These are phyloP conservation scores for Crithidia sp. DNA, from an alignment of 208 protist genomes.

Conservation along the genomic window DNA sequence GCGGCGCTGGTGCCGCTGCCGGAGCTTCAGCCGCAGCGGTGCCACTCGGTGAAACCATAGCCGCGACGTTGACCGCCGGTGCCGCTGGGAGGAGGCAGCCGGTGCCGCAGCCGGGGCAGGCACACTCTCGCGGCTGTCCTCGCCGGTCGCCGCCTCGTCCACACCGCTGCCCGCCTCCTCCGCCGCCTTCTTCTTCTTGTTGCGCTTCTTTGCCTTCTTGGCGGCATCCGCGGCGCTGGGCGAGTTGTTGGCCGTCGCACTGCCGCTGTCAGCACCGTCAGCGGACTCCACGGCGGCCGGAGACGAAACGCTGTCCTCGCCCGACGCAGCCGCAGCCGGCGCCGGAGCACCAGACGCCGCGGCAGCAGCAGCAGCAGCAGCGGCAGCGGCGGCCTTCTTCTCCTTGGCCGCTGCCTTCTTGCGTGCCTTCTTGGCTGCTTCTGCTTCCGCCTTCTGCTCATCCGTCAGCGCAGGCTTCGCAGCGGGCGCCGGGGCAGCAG, in stretches of 20 bases:
- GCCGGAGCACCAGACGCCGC: background rate
- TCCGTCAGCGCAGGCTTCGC: constrained; percentile 11
- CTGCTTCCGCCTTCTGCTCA: constrained; percentile 13
- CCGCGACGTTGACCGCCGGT: too few relatives aligned
- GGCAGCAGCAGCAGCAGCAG: constrained; percentile 3
- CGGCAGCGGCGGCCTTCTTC: constrained; percentile 7
- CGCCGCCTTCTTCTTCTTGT: constrained; percentile 16
- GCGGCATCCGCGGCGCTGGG: constrained; percentile 13
- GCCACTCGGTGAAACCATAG: too few relatives aligned
- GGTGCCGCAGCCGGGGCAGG: too few relatives aligned
- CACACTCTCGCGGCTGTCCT: background rate
- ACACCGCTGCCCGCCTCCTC: background rate
- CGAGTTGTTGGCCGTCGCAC: constrained; percentile 1
- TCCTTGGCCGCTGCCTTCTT: constrained; percentile 17
- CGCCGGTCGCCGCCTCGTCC: background rate
- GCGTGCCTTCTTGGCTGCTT: constrained; percentile 6
- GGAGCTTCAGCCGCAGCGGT: too few relatives aligned
- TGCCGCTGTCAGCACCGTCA: background rate
- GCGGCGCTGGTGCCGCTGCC: too few relatives aligned
- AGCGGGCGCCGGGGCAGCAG: background rate
- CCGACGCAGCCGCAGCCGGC: background rate
- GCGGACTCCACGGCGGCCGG: background rate
- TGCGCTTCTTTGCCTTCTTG: constrained; percentile 21
- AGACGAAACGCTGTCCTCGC: background rate
- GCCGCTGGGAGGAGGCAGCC: too few relatives aligned